Base-by-base conservation (phyloP, 306 rosid species). In the Vicia faba region DNA sequence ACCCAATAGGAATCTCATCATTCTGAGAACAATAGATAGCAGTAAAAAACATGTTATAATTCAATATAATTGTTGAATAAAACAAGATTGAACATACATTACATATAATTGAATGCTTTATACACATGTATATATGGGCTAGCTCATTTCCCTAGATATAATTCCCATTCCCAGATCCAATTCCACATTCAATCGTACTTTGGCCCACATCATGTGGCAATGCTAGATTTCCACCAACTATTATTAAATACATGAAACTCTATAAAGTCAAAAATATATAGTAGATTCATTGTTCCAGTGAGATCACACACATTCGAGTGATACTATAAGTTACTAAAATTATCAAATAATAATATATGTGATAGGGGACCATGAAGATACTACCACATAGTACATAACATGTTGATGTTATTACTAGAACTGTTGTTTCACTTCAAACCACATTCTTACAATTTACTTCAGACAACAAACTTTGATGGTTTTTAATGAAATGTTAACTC, bases 1-100 rank as follows among this genome's bases (percentile, higher is more conserved):
- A 92, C 59, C 97, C 97, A 48, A 14, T 75, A 20, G 82, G 79
- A 68, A 65, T 81, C 19, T 83, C 85, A 65, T 66, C 80, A 50
- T 81, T 80, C 97, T 92, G 83, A 33, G 23, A 75, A 51, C 11
- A 48, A 75, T 8, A 38, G 28, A 28, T 33, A 15, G 10, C 25
- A 64, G 18, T 45, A 38, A 75, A 36, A 57, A 26, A 51, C 33
- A 51, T 49, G 55, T 16, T 15, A 15, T 19, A 20, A 20, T 20
- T 20, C 23, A 20, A 20, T 20, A 20, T 20, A 20, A 20, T 20
- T 20, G 2, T 20, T 20, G 2, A 20, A 20, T 20, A 20, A 20
- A 20, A 20, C 23, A 20, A 20, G 28, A 18, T 50, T 50, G 4
- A n/a, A n/a, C 18, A 48, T 56, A 8, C 18, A 71, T 66, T 28